A percentile compares a stretch with the other conserved stretches of the same genome.
Evolutionary conservation across 495 filamentous ascomycete genomes (phyloP).

Genomic region (Neurospora sp.): DNA sequence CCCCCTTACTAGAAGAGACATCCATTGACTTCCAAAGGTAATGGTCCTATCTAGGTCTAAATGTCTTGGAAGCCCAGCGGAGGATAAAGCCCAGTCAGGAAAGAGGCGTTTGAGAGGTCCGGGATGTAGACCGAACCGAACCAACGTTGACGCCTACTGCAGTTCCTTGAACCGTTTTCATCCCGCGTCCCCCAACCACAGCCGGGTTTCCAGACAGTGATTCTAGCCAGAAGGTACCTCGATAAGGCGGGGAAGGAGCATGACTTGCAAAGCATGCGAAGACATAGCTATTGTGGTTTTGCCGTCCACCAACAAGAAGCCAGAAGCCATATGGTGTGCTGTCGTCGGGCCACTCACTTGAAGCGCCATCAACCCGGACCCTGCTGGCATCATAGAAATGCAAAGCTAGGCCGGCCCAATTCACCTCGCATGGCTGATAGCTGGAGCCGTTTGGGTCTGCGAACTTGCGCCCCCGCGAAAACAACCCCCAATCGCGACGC

Average conservation of each 20-base stretch:
- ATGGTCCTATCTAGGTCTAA: not conserved
- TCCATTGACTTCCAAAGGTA: not conserved
- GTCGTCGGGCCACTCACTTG: constrained; percentile 13
- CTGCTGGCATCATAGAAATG: constrained; percentile 8
- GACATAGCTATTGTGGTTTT: constrained; percentile 8
- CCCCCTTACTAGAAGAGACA: not conserved
- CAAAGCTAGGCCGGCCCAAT: constrained; percentile 11
- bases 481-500: constrained; percentile 4
- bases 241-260: constrained; percentile 16
- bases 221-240: not conserved
- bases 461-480: not conserved
- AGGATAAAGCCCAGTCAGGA: not conserved
- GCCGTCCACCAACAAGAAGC: constrained; percentile 8
- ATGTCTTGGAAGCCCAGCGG: not conserved
- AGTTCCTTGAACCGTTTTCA: not conserved
- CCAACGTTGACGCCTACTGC: not conserved
- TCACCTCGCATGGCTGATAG: constrained; percentile 12
- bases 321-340: constrained; percentile 3
- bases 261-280: constrained; percentile 24
- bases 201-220: not conserved
- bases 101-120: not conserved
- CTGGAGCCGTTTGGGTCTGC: not conserved
- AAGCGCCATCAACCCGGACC: constrained; percentile 15
- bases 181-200: not conserved
- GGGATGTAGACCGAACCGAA: not conserved